These are phyloP conservation scores for Pueraria montana DNA, from an alignment of 306 rosid species.

Conservation along the genomic window DNA sequence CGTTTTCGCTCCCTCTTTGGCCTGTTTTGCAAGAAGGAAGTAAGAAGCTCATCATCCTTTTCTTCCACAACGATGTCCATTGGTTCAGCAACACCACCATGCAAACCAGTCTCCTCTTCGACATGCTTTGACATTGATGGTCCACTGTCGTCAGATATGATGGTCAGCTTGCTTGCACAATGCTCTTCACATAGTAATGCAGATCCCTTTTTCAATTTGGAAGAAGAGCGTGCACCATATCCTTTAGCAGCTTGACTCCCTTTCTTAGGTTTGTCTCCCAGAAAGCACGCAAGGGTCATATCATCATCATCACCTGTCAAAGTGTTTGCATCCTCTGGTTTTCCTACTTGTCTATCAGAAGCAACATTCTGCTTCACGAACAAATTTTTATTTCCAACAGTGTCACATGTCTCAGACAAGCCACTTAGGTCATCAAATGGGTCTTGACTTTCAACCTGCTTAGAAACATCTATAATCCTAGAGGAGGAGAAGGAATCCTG, in stretches of 20 bases:
- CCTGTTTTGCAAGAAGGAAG: constrained; percentile 45
- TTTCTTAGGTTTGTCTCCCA: constrained; percentile 52
- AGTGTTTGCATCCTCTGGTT: constrained; percentile 24
- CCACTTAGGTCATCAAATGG: constrained; percentile 35
- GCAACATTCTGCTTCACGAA: constrained; percentile 12
- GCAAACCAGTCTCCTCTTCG: constrained; percentile 36
- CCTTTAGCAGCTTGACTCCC: constrained; percentile 34
- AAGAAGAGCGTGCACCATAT: constrained; percentile 16
- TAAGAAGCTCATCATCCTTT: constrained; percentile 26
- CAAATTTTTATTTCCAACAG: constrained; percentile 38
- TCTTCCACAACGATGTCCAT: constrained; percentile 34
- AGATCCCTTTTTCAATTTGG: constrained; percentile 31
- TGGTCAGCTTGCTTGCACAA: constrained; percentile 18
- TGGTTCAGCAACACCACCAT: constrained; percentile 43
- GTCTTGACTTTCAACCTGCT: constrained; percentile 45
- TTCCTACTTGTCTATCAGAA: constrained; percentile 38
- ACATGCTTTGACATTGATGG: constrained; percentile 40
- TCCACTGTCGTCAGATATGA: constrained; percentile 29
- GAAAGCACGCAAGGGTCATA: constrained; percentile 46
- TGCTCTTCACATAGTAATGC: constrained; percentile 20
- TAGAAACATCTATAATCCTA: background rate
- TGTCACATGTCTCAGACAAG: constrained; percentile 13
- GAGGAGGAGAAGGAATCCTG: constrained; percentile 19
- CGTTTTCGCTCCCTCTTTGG: constrained; percentile 37
- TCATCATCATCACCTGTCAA: constrained; percentile 31